Evolutionary conservation across 2,329 filamentous ascomycete genomes (phyloP), one percentile per base, ranked within the genome.

Genomic region (Pseudogymnoascus sp.): DNA sequence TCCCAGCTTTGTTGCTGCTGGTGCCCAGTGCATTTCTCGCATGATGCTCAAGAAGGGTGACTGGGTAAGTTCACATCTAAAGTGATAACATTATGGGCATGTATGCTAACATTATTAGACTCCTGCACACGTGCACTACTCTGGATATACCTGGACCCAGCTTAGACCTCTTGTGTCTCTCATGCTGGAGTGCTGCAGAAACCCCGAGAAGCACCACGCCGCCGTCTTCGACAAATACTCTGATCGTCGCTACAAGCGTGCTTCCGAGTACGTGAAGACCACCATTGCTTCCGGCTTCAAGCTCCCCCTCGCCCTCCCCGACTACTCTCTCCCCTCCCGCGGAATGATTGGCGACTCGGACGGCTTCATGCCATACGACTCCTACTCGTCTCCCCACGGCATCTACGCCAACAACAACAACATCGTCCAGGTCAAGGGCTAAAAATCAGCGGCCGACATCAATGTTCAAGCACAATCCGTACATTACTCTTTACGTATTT

Each of bases 211-310:
- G 69, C 94, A 99, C 71, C 94, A 99, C 72, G 76, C 79, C 28
- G 90, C 91, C 6, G 88, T 99, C 41, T 97, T 84, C 71, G 90
- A 96, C 61, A 99, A 99, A 75, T 99, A 97, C 75, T 81, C 84
- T 37, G 89, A 95, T 73, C 89, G 87, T 71, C 85, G 89, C 60
- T 97, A 91, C 79, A 95, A 95, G 80, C 83, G 87, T 61, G 90
- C 90, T 8, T 90, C 94, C 15, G 76, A 84, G 18, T 91, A 89
- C 67, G 93, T 96, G 61, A 85, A 92, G 72, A 80, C 79, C 15
- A 88, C 93, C 72, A 79, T 97, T 65, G 75, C 78, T 62, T 82
- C 81, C 18, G 83, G 84, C 3, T 86, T 84, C 67, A 73, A 68
- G 25, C 74, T 86, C 11, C 71, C 70, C 20, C 61, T 67, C 4